phyloP scores from a whole-genome alignment of 2,329 filamentous ascomycete species.

The Phialophora macrospora region DNA sequence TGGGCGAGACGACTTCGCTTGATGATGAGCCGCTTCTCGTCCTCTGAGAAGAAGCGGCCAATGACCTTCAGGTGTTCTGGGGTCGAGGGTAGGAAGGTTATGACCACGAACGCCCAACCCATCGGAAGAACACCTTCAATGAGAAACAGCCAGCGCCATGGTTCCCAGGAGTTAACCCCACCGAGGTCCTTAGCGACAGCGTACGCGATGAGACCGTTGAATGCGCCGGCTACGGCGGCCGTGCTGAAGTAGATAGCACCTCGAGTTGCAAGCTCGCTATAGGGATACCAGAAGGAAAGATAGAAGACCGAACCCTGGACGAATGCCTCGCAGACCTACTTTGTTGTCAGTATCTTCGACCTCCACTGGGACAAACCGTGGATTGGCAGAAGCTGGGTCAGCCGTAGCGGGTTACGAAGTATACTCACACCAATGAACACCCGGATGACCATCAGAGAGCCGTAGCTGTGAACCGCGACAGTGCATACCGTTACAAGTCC shows the following conservation, averaged over 20 bases:
- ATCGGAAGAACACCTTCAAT: slow-evolving; percentile 49
- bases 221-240: slow-evolving; percentile 56
- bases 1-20: slow-evolving; percentile 17
- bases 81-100: slow-evolving; percentile 18
- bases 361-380: not conserved
- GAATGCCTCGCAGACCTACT: slow-evolving; percentile 15
- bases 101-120: slow-evolving; percentile 26
- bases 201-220: slow-evolving; percentile 57
- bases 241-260: slow-evolving; percentile 54
- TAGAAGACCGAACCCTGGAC: slow-evolving; percentile 18
- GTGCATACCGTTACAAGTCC: slow-evolving; percentile 16
- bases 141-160: slow-evolving; percentile 57
- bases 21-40: slow-evolving; percentile 26
- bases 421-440: slow-evolving; percentile 5
- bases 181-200: slow-evolving; percentile 57
- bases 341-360: not conserved
- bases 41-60: slow-evolving; percentile 17
- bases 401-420: not conserved
- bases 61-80: slow-evolving; percentile 17
- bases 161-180: slow-evolving; percentile 49
- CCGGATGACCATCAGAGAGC: slow-evolving; percentile 14
- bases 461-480: slow-evolving; percentile 18
- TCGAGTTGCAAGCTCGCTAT: slow-evolving; percentile 40
- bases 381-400: not conserved
- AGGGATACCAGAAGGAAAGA: slow-evolving; percentile 20